phyloP scores from a whole-genome alignment of 2,329 filamentous ascomycete species.

The Sporothrix curviconia region DNA sequence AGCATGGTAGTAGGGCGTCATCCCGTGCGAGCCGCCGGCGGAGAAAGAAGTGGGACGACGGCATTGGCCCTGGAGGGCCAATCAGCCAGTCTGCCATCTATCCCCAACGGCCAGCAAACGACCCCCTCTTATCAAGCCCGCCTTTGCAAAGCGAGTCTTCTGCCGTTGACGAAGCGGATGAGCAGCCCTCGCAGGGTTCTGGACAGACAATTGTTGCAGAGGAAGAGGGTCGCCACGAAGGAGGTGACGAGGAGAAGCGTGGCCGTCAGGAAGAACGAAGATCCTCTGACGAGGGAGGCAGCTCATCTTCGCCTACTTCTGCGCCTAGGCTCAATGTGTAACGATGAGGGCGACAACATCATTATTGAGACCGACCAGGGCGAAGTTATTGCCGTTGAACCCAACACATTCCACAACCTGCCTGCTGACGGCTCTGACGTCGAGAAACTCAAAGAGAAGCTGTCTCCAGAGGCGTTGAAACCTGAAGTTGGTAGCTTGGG shows the following conservation, averaged over 20 bases:
- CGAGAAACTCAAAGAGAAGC: conserved; percentile 20
- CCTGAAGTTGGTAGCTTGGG: conserved; percentile 30
- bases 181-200: conserved; percentile 9
- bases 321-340: conserved; percentile 56
- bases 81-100: conserved; percentile 85
- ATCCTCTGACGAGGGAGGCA: conserved; percentile 15
- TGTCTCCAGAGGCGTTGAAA: conserved; percentile 22
- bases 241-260: conserved; percentile 1
- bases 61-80: conserved; percentile 75
- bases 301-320: conserved; percentile 13
- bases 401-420: conserved; percentile 29
- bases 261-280: background rate
- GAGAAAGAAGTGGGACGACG: conserved; percentile 63
- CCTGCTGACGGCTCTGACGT: background rate
- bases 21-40: conserved; percentile 55
- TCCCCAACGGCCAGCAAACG: conserved; percentile 45
- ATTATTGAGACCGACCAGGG: conserved; percentile 82
- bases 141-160: conserved; percentile 13
- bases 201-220: conserved; percentile 4
- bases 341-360: conserved; percentile 70
- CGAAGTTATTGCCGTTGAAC: conserved; percentile 69
- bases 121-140: background rate
- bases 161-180: conserved; percentile 23
- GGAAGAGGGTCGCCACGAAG: background rate
- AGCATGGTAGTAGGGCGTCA: conserved; percentile 51